Percentiles rank a stretch among this genome's conserved stretches.
Evolutionary conservation across 2,329 filamentous ascomycete species (phyloP).

Genomic region (Aspergillus spinulosporus): DNA sequence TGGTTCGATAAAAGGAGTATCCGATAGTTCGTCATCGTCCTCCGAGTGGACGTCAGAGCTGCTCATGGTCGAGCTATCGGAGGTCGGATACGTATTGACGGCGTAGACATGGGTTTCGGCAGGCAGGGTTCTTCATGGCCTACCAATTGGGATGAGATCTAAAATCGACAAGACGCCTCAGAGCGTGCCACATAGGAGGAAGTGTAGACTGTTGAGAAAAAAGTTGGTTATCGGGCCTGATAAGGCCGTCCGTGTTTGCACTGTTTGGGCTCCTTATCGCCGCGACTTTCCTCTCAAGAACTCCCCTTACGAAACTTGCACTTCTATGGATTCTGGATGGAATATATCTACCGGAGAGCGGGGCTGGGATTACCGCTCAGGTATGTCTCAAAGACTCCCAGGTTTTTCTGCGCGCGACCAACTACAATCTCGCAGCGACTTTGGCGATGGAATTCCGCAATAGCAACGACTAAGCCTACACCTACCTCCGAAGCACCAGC

Average conservation of each 20-base stretch:
- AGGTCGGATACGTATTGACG: conserved; percentile 41
- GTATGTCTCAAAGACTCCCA: conserved; percentile 15
- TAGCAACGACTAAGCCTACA: conserved; percentile 11
- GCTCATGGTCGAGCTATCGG: conserved; percentile 52
- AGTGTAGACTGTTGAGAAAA: background rate
- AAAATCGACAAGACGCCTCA: conserved; percentile 3
- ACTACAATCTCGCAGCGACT: conserved; percentile 28
- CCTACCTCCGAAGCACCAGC: conserved; percentile 27
- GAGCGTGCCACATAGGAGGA: conserved; percentile 1
- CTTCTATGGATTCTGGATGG: conserved; percentile 30
- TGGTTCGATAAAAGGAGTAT: conserved; percentile 5
- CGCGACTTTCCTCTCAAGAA: background rate
- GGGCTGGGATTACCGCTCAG: conserved; percentile 24
- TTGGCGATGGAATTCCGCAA: conserved; percentile 28
- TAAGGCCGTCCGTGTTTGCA: conserved; percentile 38
- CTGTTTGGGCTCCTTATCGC: conserved; percentile 32
- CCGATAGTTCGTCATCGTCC: conserved; percentile 22
- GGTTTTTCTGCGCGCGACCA: conserved; percentile 23
- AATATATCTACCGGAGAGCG: conserved; percentile 30
- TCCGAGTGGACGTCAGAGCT: conserved; percentile 36
- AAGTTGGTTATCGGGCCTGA: conserved; percentile 20
- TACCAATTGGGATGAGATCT: background rate
- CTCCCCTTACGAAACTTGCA: background rate
- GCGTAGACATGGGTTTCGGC: conserved; percentile 25
- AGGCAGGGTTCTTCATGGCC: conserved; percentile 29